phyloP scores from a whole-genome alignment of 2,329 filamentous ascomycete genomes.

The Sordariomycetes sp. region DNA sequence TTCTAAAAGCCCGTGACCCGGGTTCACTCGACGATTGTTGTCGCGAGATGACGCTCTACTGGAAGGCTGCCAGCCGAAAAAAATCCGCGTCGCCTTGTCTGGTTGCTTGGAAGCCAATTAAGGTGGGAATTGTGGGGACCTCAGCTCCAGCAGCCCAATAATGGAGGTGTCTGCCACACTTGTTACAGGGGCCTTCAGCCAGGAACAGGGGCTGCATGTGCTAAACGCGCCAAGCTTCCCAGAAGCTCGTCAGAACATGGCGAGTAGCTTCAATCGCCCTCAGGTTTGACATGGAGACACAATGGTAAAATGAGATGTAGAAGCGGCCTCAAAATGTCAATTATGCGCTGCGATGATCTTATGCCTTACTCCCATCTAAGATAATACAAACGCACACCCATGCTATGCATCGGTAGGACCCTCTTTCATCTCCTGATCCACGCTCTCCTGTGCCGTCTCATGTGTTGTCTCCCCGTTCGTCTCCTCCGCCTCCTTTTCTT shows the following conservation, averaged over 20 bases:
- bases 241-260: too few species aligned
- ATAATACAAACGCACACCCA: not conserved
- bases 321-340: not conserved
- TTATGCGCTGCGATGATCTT: not conserved
- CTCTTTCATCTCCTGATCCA: not conserved
- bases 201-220: not conserved
- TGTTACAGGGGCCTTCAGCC: not conserved
- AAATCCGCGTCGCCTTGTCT: too few species aligned
- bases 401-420: not conserved
- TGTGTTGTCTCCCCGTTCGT: not conserved
- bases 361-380: not conserved
- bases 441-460: not conserved
- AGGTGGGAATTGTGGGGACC: not conserved
- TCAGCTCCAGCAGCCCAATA: not conserved
- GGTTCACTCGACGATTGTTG: not conserved
- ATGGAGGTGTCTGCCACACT: not conserved
- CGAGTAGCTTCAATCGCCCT: too few species aligned
- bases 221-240: not conserved
- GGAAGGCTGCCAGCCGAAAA: not conserved
- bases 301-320: too few species aligned
- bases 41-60: not conserved
- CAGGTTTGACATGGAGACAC: too few species aligned
- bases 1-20: not conserved
- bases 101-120: not conserved
- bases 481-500: not conserved